A percentile compares a stretch with the other conserved stretches of the same genome.
These are phyloP conservation scores for Termitomyces sp. DNA, from an alignment of 768 basidiomycete species.

Conservation along the genomic window DNA sequence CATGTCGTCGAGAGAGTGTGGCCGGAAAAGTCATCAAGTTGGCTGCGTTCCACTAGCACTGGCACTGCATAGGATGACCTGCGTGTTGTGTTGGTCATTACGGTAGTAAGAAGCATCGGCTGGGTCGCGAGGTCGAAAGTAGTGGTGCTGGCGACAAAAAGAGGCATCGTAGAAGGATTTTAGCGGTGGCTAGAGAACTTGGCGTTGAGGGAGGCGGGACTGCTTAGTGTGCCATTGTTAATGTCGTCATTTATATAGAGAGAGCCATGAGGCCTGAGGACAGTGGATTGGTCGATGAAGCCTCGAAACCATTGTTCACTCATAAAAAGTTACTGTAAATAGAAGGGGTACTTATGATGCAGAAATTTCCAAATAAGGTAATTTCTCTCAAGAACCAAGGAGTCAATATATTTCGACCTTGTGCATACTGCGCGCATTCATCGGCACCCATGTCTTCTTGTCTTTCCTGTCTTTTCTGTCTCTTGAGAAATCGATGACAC, in stretches of 20 bases:
- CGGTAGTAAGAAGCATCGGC: slow-evolving; percentile 11
- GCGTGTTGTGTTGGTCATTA: slow-evolving; percentile 17
- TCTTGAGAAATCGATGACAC: not conserved
- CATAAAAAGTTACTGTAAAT: not conserved
- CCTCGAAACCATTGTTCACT: not conserved
- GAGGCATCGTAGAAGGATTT: slow-evolving; percentile 11
- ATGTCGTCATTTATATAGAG: not conserved
- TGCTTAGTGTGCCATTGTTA: not conserved
- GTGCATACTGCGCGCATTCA: too few species aligned
- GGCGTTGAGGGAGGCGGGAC: not conserved
- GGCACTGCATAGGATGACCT: slow-evolving; percentile 14
- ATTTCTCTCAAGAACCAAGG: not conserved
- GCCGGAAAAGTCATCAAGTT: slow-evolving; percentile 32
- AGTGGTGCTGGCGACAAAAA: slow-evolving; percentile 8
- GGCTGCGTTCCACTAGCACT: slow-evolving; percentile 15
- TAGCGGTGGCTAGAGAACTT: not conserved
- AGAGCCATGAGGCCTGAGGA: not conserved
- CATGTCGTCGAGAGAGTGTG: slow-evolving; percentile 29
- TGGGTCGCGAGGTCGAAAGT: slow-evolving; percentile 14
- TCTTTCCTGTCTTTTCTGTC: not conserved
- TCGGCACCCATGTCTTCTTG: not conserved
- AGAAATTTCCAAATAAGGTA: not conserved
- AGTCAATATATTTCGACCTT: too few species aligned
- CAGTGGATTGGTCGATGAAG: not conserved
- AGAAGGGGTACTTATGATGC: not conserved